Base-by-base conservation (phyloP, 2,329 filamentous ascomycete species). In the Verticillium zaregamsianum region DNA sequence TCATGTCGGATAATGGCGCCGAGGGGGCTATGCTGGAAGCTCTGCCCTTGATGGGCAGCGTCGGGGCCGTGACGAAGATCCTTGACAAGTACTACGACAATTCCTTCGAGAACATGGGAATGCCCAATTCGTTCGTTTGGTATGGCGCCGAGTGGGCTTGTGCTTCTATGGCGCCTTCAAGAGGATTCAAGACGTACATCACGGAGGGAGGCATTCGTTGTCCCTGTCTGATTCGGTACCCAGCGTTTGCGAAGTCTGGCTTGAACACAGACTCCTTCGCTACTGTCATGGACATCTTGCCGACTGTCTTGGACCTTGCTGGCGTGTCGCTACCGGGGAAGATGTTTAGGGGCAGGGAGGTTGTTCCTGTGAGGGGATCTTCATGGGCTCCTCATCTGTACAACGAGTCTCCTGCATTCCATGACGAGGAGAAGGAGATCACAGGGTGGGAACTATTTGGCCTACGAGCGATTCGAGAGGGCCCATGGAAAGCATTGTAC, bases 401-500 rank as follows among this genome's bases (percentile, higher is more conserved):
- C 28, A 78, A 75, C 1, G 56, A 66, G 0, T 59, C 69, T 0
- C 64, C 71, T 2, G 70, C 75, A 2, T 78, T 85, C 54, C 71
- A 69, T 63, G 72, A 87, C 67, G 77, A 77, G 1, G 70, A 78
- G 40, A 79, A 84, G 62, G 80, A 81, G 64, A 79, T 85, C 58
- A 66, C 68, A 58, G 84, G 83, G 28, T 86, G 84, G 83, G 83
- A 87, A 64, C 80, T 79, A 0, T 85, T 80, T 66, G 81, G 82
- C 0, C 77, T 79, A 4, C 66, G 64, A 2, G 85, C 85, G 0
- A 77, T 86, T 28, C 81, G 83, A 54, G 81, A 80, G 59, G 82
- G 80, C 8, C 77, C 83, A 66, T 87, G 80, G 78, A 86, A 86
- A 69, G 83, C 83, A 5, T 79, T 84, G 54, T 86, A 82, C 67